These are phyloP conservation scores for Neckera pumila DNA, from an alignment of 225 moss, liverwort and hornwort genomes.

Conservation along the genomic window DNA sequence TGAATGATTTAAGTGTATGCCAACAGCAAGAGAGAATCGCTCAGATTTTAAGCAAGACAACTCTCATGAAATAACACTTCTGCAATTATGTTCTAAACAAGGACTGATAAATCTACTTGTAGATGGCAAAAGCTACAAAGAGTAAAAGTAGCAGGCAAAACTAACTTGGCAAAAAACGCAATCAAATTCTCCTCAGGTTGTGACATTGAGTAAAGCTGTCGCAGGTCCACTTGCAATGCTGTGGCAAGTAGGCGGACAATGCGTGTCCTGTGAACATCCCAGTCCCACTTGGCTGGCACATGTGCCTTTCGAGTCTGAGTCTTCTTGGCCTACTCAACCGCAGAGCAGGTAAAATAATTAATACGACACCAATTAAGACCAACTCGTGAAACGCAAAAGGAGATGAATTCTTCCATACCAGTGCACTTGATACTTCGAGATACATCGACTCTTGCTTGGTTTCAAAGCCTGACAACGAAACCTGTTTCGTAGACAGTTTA, in stretches of 20 bases:
- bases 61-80: background rate
- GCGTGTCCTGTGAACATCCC: conserved; percentile 62
- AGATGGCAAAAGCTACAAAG: background rate
- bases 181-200: conserved; percentile 73
- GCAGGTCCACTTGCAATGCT: conserved; percentile 76
- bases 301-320: conserved; percentile 69
- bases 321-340: conserved; percentile 36
- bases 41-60: background rate
- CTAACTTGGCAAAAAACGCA: conserved; percentile 74
- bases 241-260: conserved; percentile 69
- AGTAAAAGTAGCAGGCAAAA: background rate
- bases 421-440: background rate
- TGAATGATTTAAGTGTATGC: background rate
- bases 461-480: background rate
- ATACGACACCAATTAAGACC: background rate
- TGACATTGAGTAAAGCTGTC: conserved; percentile 60
- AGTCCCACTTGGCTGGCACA: conserved; percentile 88
- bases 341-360: background rate
- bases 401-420: background rate
- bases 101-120: background rate
- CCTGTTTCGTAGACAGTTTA: background rate
- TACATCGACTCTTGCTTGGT: background rate
- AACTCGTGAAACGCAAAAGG: background rate
- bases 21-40: background rate
- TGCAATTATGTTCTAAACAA: background rate